These are phyloP conservation scores for Penicillium salamii DNA, from an alignment of 495 filamentous ascomycete species.

Conservation along the genomic window DNA sequence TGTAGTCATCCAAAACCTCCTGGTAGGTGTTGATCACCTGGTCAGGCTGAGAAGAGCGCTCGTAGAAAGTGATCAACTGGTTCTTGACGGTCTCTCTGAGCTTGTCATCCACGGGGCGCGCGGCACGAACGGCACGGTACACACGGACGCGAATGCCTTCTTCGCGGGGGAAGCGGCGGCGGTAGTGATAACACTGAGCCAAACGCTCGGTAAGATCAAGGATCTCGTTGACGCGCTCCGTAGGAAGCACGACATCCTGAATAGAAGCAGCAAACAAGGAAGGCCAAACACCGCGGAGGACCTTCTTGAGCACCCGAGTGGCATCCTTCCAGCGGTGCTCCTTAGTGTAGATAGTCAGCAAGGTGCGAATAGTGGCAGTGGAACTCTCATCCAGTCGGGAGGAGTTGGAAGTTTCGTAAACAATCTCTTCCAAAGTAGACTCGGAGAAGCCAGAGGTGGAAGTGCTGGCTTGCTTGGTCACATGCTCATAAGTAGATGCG, in stretches of 20 bases:
- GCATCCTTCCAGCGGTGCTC: constrained; percentile 42
- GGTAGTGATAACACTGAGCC: constrained; percentile 32
- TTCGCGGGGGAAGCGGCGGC: constrained; percentile 33
- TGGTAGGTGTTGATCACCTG: constrained; percentile 29
- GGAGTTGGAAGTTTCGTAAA: constrained; percentile 29
- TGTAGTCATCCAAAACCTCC: constrained; percentile 32
- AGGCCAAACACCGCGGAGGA: constrained; percentile 32
- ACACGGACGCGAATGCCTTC: constrained; percentile 35
- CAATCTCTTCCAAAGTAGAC: constrained; percentile 30
- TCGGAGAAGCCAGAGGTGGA: constrained; percentile 27
- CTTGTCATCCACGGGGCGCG: constrained; percentile 30
- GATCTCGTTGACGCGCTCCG: constrained; percentile 23
- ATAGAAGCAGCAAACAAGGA: constrained; percentile 31
- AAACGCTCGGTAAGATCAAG: constrained; percentile 31
- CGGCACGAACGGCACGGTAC: constrained; percentile 28
- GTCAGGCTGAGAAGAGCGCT: constrained; percentile 33
- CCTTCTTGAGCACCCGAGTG: constrained; percentile 32
- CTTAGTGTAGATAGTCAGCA: constrained; percentile 27
- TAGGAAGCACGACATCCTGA: constrained; percentile 31
- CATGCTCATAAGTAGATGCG: constrained; percentile 18
- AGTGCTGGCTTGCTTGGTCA: constrained; percentile 25
- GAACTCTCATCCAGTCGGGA: constrained; percentile 26
- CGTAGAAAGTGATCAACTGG: constrained; percentile 27
- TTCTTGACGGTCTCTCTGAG: constrained; percentile 24
- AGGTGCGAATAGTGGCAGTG: constrained; percentile 25